phyloP scores from a whole-genome alignment of 805 yeast genomes.

The Sugiyamaella marilandica region DNA sequence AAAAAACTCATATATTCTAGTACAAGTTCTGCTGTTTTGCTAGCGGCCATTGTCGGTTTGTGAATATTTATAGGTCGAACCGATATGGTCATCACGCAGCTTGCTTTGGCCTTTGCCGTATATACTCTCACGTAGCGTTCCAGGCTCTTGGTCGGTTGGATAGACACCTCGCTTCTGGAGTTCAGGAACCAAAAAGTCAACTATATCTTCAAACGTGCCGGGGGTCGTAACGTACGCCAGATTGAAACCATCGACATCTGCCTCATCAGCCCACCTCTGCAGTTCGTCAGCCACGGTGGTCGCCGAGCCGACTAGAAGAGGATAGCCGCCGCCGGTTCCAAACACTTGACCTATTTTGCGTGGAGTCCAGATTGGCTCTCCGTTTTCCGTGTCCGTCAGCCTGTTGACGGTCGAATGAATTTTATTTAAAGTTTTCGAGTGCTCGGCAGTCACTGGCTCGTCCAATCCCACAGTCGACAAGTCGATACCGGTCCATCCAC shows the following conservation, averaged over 20 bases:
- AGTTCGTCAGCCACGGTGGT: slow-evolving; percentile 38
- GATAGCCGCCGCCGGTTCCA: slow-evolving; percentile 29
- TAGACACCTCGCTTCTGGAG: slow-evolving; percentile 32
- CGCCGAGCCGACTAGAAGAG: slow-evolving; percentile 32
- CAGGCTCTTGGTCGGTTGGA: slow-evolving; percentile 27
- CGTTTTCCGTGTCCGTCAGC: neutral
- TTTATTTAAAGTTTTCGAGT: slow-evolving; percentile 27
- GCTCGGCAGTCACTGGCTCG: slow-evolving; percentile 20
- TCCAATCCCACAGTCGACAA: slow-evolving; percentile 33
- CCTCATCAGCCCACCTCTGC: slow-evolving; percentile 36
- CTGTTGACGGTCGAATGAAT: slow-evolving; percentile 23
- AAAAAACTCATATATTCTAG: no score
- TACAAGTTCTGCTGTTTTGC: no score
- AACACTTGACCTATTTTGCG: slow-evolving; percentile 30
- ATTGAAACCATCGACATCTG: slow-evolving; percentile 43
- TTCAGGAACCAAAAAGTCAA: slow-evolving; percentile 36
- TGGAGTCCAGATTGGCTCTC: slow-evolving; percentile 21
- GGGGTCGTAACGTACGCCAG: slow-evolving; percentile 36
- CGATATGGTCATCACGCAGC: slow-evolving; percentile 24
- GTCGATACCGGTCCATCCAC: slow-evolving; percentile 42
- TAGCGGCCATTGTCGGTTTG: no score
- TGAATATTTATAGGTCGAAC: neutral
- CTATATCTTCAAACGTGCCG: slow-evolving; percentile 36
- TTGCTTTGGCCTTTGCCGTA: slow-evolving; percentile 30
- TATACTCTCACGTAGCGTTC: slow-evolving; percentile 37